Evolutionary conservation across 2,329 filamentous ascomycete genomes (phyloP), one percentile per base, ranked within the genome.

Genomic region (Sclerotinia sclerotiorum): DNA sequence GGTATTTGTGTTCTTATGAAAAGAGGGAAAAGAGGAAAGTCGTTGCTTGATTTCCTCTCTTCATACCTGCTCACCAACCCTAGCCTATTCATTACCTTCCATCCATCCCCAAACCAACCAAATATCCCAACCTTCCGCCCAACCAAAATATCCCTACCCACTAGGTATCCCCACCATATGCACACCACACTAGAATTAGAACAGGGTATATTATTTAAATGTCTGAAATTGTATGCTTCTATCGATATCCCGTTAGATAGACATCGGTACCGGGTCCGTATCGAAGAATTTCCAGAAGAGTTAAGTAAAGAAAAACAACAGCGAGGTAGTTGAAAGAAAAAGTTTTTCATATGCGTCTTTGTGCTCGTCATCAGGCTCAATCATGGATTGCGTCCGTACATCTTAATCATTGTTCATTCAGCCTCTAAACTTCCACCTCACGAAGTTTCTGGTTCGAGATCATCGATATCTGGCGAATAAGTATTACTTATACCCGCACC

Each of bases 401-500:
- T 39, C 29, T 39, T 29, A 39, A 51, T 39, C 60, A 62, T 39
- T 39, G 46, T 15, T 64, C 58, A 13, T 65, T 5, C 32, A 29
- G 13, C 60, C 57, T 15, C 49, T 6, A 32, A 32, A 42, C 5
- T 39, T 24, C 35, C 17, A 39, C 29, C 32, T 73, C 64, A 75
- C 52, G 73, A 70, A n/a, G 71, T 72, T 49, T 70, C 69, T 68
- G 73, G 73, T 58, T 70, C 69, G 15, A 67, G 62, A 29, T 56
- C 51, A 46, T 48, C 57, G 7, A 49, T 24, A 44, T 68, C 61
- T 57, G 56, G 54, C 17, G 54, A 61, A 27, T 58, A 58, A 15
- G 54, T 62, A 51, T 68, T 65, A 15, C 60, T 65, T 44, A 68
- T 42, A 17, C 65, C 58, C 29, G 52, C 52, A 65, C 27, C 55